phyloP scores from a whole-genome alignment of 306 rosid genomes.

The Corylus heterophylla region DNA sequence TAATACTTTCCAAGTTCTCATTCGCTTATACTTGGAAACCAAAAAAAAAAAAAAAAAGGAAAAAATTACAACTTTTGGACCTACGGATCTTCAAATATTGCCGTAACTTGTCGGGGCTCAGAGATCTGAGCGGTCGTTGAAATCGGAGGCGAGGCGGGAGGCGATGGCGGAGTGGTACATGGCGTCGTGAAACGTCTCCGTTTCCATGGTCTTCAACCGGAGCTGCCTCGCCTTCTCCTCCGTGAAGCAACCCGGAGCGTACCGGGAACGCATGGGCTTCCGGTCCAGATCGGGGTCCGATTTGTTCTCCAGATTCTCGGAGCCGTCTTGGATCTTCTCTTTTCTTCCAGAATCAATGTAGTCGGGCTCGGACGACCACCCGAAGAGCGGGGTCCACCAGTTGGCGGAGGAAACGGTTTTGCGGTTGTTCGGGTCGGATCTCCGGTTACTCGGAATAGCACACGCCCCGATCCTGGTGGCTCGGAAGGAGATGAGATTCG shows the following conservation, averaged over 20 bases:
- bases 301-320: slow-evolving; percentile 11
- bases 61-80: not conserved
- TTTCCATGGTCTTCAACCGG: slow-evolving; percentile 59
- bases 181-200: slow-evolving; percentile 70
- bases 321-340: slow-evolving; percentile 10
- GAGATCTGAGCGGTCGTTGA: slow-evolving; percentile 48
- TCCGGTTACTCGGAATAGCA: slow-evolving; percentile 39
- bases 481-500: slow-evolving; percentile 41
- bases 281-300: slow-evolving; percentile 17
- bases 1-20: not conserved
- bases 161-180: slow-evolving; percentile 99
- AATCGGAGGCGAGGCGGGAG: slow-evolving; percentile 80
- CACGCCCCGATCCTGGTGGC: slow-evolving; percentile 43
- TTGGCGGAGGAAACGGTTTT: slow-evolving; percentile 39
- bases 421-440: slow-evolving; percentile 36
- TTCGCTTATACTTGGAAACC: too few species aligned
- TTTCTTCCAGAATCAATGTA: slow-evolving; percentile 54
- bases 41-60: not conserved
- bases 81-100: not conserved
- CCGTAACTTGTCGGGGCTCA: slow-evolving; percentile 25
- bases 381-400: slow-evolving; percentile 90
- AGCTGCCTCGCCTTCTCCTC: slow-evolving; percentile 87
- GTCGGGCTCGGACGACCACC: slow-evolving; percentile 78
- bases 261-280: slow-evolving; percentile 35
- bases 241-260: slow-evolving; percentile 74